These are phyloP conservation scores for Metarhizium album DNA, from an alignment of 2,329 filamentous ascomycete genomes.

Conservation along the genomic window DNA sequence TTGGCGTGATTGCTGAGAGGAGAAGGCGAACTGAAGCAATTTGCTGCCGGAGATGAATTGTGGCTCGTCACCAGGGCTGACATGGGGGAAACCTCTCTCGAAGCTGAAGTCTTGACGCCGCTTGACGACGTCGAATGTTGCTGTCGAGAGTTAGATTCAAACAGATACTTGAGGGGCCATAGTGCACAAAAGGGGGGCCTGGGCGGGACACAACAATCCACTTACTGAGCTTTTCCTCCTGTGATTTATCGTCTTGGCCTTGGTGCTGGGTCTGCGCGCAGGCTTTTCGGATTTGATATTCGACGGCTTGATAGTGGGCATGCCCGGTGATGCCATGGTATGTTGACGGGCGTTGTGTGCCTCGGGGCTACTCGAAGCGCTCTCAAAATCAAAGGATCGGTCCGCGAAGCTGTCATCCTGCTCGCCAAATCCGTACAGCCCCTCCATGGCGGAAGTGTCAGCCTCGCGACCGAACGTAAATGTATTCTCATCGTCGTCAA, in stretches of 20 bases:
- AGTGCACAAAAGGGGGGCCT: constrained; percentile 10
- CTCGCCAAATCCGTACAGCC: constrained; percentile 21
- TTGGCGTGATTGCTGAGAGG: constrained; percentile 26
- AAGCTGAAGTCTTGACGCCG: constrained; percentile 33
- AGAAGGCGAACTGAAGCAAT: constrained; percentile 37
- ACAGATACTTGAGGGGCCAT: background rate
- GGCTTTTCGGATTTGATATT: constrained; percentile 19
- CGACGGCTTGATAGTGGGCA: constrained; percentile 25
- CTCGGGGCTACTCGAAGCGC: constrained; percentile 46
- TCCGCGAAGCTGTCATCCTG: constrained; percentile 35
- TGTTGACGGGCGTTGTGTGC: constrained; percentile 15
- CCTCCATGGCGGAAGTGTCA: constrained; percentile 16
- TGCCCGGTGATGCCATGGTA: constrained; percentile 32
- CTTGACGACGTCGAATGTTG: constrained; percentile 41
- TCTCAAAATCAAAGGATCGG: constrained; percentile 46
- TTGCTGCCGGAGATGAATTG: constrained; percentile 36
- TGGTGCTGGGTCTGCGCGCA: constrained; percentile 11
- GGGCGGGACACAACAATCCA: constrained; percentile 7
- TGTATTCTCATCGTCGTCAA: constrained; percentile 27
- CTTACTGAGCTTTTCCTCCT: constrained; percentile 32
- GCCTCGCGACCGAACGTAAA: constrained; percentile 23
- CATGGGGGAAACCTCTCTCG: constrained; percentile 44
- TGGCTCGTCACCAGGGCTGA: constrained; percentile 41
- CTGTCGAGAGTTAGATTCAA: constrained; percentile 24
- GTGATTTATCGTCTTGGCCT: constrained; percentile 17